Evolutionary conservation across 2,329 filamentous ascomycete species (phyloP).

Genomic region (Epichloe brachyelytri): DNA sequence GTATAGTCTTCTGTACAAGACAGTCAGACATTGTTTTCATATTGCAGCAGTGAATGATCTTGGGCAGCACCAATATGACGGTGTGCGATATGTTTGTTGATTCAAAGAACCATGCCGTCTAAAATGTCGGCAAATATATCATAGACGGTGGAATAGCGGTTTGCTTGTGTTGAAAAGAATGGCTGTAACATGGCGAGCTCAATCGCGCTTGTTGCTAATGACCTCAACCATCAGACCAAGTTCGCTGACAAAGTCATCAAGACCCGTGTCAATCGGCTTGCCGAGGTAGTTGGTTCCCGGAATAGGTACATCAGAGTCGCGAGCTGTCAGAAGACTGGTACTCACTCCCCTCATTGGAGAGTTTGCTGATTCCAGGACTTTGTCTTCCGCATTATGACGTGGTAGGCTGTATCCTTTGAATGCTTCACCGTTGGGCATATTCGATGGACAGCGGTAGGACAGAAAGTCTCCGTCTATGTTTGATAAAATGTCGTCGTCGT

Average conservation of each 20-base stretch:
- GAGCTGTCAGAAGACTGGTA: conserved; percentile 14
- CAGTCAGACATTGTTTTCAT: background rate
- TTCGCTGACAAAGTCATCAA: conserved; percentile 31
- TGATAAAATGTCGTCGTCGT: conserved; percentile 25
- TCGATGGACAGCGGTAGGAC: conserved; percentile 12
- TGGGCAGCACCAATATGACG: background rate
- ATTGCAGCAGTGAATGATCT: too few species aligned
- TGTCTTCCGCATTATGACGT: conserved; percentile 12
- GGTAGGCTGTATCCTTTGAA: conserved; percentile 37
- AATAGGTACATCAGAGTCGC: conserved; percentile 10
- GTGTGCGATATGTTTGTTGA: background rate
- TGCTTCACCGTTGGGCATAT: conserved; percentile 9
- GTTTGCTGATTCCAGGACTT: conserved; percentile 5
- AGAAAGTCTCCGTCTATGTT: conserved; percentile 24
- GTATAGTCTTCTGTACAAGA: background rate
- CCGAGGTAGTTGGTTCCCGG: conserved; percentile 18
- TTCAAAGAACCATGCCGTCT: background rate
- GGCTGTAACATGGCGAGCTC: background rate
- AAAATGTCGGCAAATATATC: background rate
- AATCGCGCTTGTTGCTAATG: conserved; percentile 24
- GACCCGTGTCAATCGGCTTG: conserved; percentile 22
- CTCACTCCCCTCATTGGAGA: conserved; percentile 8
- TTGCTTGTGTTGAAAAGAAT: background rate
- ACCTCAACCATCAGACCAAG: conserved; percentile 39
- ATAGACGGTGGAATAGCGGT: background rate